These are phyloP conservation scores for Yamadazyma diospyri DNA, from an alignment of 1,139 yeast species.

Conservation along the genomic window DNA sequence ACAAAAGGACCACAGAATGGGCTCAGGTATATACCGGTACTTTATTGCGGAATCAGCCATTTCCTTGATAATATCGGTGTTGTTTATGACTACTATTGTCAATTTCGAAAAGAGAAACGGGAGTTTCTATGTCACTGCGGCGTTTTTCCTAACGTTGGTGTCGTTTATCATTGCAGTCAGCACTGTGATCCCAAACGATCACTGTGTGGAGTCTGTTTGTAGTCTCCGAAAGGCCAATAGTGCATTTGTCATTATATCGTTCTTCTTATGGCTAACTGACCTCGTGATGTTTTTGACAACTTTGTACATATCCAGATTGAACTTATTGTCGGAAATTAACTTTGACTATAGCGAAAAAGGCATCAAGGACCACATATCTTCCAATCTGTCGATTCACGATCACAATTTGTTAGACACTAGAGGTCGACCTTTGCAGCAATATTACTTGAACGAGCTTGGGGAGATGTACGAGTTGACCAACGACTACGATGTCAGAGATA, in stretches of 20 bases:
- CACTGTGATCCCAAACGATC: conserved; percentile 21
- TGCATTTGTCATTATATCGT: conserved; percentile 37
- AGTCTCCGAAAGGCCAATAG: conserved; percentile 34
- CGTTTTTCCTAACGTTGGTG: conserved; percentile 30
- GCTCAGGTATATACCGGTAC: conserved; percentile 30
- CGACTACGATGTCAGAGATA: conserved; percentile 23
- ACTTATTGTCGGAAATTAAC: conserved; percentile 34
- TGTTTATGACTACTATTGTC: conserved; percentile 33
- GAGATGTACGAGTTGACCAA: conserved; percentile 33
- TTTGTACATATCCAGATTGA: conserved; percentile 37
- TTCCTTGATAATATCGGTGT: conserved; percentile 30
- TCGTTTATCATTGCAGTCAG: conserved; percentile 32
- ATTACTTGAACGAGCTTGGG: conserved; percentile 30
- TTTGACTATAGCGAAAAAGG: conserved; percentile 32
- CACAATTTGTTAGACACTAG: conserved; percentile 14
- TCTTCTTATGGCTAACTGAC: conserved; percentile 39
- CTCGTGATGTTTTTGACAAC: conserved; percentile 41
- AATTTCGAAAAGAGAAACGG: conserved; percentile 43
- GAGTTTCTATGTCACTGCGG: conserved; percentile 38
- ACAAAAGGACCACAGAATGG: conserved; percentile 21
- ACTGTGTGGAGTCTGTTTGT: conserved; percentile 26
- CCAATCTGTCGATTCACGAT: conserved; percentile 6
- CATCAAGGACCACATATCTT: conserved; percentile 10
- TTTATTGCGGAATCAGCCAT: conserved; percentile 38
- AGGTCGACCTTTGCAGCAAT: conserved; percentile 24